phyloP scores from a whole-genome alignment of 2,329 filamentous ascomycete species.

The Ceratocystis papillata region DNA sequence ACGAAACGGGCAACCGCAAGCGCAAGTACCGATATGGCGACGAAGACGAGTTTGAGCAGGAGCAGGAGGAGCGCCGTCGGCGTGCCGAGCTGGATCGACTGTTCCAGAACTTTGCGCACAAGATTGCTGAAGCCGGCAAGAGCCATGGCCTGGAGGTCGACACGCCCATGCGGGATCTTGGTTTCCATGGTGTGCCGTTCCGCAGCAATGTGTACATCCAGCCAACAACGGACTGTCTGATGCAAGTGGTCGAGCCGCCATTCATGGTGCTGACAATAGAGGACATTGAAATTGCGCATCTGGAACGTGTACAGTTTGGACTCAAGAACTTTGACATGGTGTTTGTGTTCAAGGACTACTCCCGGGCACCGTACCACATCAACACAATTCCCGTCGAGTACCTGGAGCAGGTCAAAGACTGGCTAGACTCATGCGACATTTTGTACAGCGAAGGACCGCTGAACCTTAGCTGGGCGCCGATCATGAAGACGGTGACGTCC shows the following conservation, averaged over 20 bases:
- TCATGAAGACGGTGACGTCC: slow-evolving; percentile 96
- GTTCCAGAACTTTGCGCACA: slow-evolving; percentile 93
- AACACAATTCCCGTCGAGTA: slow-evolving; percentile 97
- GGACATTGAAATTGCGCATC: slow-evolving; percentile 90
- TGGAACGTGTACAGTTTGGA: slow-evolving; percentile 92
- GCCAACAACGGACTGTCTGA: slow-evolving; percentile 90
- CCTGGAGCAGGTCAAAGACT: slow-evolving; percentile 92
- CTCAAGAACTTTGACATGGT: slow-evolving; percentile 99
- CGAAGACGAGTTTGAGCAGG: slow-evolving; percentile 96
- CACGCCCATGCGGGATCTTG: slow-evolving; percentile 91
- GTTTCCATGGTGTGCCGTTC: slow-evolving; percentile 93
- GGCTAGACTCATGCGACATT: slow-evolving; percentile 91
- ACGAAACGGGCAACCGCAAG: slow-evolving; percentile 96
- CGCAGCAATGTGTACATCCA: slow-evolving; percentile 92
- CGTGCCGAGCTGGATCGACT: slow-evolving; percentile 87
- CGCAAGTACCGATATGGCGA: slow-evolving; percentile 96
- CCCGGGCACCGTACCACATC: slow-evolving; percentile 79
- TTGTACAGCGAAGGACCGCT: slow-evolving; percentile 87
- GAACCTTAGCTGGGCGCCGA: slow-evolving; percentile 97
- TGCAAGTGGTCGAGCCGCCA: slow-evolving; percentile 91
- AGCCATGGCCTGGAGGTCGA: slow-evolving; percentile 87
- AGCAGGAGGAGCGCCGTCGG: slow-evolving; percentile 89
- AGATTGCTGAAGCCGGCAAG: slow-evolving; percentile 90
- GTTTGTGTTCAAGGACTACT: slow-evolving; percentile 96
- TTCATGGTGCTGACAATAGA: slow-evolving; percentile 93